Evolutionary conservation across 495 filamentous ascomycete species (phyloP).

Genomic region (Trypethelium eluteriae): DNA sequence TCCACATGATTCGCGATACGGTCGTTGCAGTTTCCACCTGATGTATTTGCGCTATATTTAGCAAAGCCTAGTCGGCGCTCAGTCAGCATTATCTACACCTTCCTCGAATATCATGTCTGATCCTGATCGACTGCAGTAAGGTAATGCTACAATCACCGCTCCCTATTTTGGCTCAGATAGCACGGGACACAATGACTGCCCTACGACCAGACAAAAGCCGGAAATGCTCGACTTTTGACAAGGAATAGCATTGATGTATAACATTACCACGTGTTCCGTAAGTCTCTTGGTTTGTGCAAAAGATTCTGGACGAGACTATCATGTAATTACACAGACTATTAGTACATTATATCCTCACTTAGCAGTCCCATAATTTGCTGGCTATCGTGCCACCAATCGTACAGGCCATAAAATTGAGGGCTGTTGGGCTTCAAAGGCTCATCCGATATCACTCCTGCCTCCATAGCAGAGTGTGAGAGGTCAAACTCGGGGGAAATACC

Average conservation of each 20-base stretch:
- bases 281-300: neutral
- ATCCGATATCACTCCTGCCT: neutral
- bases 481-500: neutral
- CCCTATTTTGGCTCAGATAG: too few relatives aligned
- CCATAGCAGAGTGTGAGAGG: neutral
- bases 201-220: too few relatives aligned
- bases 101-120: neutral
- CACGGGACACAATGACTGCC: too few relatives aligned
- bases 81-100: neutral
- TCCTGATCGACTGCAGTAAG: too few relatives aligned
- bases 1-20: neutral
- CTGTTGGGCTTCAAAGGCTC: conserved; percentile 3
- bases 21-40: neutral
- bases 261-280: neutral
- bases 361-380: conserved; percentile 30
- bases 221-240: too few relatives aligned
- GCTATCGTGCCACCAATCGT: conserved; percentile 28
- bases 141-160: too few relatives aligned
- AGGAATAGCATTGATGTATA: too few relatives aligned
- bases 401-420: conserved; percentile 16
- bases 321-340: neutral
- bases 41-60: neutral
- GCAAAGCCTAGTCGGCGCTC: neutral
- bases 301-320: neutral
- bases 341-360: conserved; percentile 23